phyloP scores from a whole-genome alignment of 345 rosid genomes.

The Raphanus sativus region DNA sequence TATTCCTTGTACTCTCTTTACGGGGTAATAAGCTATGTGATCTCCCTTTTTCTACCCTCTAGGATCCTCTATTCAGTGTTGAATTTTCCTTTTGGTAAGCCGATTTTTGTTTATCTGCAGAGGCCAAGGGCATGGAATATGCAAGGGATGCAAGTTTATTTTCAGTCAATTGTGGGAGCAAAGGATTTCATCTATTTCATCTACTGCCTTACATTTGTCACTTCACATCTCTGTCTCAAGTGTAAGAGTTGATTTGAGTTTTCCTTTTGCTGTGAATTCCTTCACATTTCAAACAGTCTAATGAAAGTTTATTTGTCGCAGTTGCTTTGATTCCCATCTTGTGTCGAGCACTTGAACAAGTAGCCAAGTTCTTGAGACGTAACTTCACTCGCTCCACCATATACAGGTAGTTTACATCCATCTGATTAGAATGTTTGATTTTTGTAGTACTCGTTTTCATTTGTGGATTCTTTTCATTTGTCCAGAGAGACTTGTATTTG shows the following conservation, averaged over 20 bases:
- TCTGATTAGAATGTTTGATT: constrained; percentile 10
- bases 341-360: constrained; percentile 75
- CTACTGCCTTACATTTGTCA: constrained; percentile 83
- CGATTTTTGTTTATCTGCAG: constrained; percentile 44
- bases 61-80: constrained; percentile 2
- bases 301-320: constrained; percentile 37
- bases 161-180: constrained; percentile 75
- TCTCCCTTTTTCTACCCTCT: constrained; percentile 2
- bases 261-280: background rate
- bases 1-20: constrained; percentile 84
- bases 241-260: constrained; percentile 51
- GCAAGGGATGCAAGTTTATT: constrained; percentile 83
- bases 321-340: constrained; percentile 91
- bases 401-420: constrained; percentile 60
- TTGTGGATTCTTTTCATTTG: no score
- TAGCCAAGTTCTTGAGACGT: constrained; percentile 85
- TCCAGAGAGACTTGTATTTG: no score
- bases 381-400: constrained; percentile 79
- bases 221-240: constrained; percentile 85
- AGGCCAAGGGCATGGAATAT: constrained; percentile 87
- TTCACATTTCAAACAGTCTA: constrained; percentile 3
- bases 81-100: constrained; percentile 19
- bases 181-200: constrained; percentile 92
- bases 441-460: no score
- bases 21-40: constrained; percentile 69